Evolutionary conservation across 768 basidiomycete species (phyloP).

Genomic region (Macrolepiota dolichaula): DNA sequence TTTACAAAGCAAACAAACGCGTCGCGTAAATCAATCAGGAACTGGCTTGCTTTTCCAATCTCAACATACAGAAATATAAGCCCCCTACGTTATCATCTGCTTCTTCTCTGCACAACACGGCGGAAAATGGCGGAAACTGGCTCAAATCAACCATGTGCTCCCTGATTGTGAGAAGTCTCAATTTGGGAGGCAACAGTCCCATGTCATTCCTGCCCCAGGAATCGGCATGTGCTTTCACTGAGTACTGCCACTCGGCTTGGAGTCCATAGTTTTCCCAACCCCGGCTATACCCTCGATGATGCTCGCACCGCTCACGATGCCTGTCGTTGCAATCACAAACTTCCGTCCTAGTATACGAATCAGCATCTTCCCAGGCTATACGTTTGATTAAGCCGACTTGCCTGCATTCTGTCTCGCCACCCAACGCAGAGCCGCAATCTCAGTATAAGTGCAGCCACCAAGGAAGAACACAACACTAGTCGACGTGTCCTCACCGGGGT

Average conservation of each 20-base stretch:
- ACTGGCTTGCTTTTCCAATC: conserved; percentile 14
- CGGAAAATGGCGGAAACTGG: conserved; percentile 17
- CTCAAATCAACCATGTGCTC: conserved; percentile 25
- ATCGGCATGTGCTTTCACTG: conserved; percentile 8
- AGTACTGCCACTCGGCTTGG: conserved; percentile 7
- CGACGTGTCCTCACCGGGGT: conserved; percentile 48
- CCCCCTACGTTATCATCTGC: conserved; percentile 21
- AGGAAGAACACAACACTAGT: conserved; percentile 95
- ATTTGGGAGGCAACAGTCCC: conserved; percentile 2
- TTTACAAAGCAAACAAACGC: conserved; percentile 43
- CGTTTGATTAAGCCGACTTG: conserved; percentile 24
- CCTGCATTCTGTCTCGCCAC: conserved; percentile 84
- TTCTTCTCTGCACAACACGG: conserved; percentile 24
- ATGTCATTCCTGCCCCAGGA: conserved; percentile 9
- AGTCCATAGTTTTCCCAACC: conserved; percentile 16
- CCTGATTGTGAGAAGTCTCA: conserved; percentile 19
- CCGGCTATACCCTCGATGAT: conserved; percentile 67
- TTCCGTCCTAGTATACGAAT: conserved; percentile 57
- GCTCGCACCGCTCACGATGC: conserved; percentile 78
- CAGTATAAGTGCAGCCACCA: conserved; percentile 96
- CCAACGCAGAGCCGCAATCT: conserved; percentile 94
- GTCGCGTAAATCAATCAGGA: conserved; percentile 39
- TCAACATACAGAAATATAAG: conserved; percentile 12
- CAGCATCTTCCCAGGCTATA: conserved; percentile 8
- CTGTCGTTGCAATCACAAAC: conserved; percentile 89